Conservation (phyloP, 2,329 filamentous ascomycete genomes). For the Nemania diffusa region DNA sequence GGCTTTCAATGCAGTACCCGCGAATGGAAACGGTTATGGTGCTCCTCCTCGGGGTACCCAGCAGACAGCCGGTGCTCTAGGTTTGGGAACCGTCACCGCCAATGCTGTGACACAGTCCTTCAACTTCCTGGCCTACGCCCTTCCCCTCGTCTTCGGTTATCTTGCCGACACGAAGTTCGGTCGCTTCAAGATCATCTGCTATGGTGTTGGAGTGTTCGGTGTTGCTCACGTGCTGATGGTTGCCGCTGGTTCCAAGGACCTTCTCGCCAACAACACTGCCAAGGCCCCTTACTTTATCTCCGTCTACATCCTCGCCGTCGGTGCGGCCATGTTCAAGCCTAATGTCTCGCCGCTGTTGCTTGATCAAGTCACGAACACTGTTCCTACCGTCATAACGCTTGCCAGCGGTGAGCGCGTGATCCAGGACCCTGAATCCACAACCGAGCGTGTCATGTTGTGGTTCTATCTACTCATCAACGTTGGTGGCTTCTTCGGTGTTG, state of each 20-base stretch:
- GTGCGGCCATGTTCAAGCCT: conserved; percentile 76
- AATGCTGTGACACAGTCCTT: conserved; percentile 65
- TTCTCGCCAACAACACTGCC: conserved; percentile 58
- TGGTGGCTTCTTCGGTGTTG: conserved; percentile 63
- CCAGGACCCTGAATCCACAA: conserved; percentile 73
- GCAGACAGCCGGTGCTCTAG: conserved; percentile 67
- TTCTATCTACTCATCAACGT: conserved; percentile 67
- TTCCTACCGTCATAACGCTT: conserved; percentile 62
- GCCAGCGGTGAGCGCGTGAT: conserved; percentile 71
- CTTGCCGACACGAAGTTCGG: conserved; percentile 75
- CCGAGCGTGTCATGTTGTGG: conserved; percentile 74
- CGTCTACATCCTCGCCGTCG: conserved; percentile 63
- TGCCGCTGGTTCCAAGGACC: conserved; percentile 62
- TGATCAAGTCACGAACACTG: conserved; percentile 70
- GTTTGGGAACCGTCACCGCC: conserved; percentile 64
- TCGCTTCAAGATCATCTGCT: conserved; percentile 77
- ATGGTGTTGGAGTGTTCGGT: conserved; percentile 74
- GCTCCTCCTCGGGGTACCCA: conserved; percentile 54
- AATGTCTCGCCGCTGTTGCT: conserved; percentile 76
- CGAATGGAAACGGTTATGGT: conserved; percentile 59
- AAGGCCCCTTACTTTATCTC: conserved; percentile 65
- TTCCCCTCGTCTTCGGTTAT: conserved; percentile 66
- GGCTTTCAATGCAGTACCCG: conserved; percentile 55
- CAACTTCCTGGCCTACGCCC: conserved; percentile 65
- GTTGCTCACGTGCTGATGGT: conserved; percentile 76